These are phyloP conservation scores for Vigna hirtella DNA, from an alignment of 306 rosid species.

Conservation along the genomic window DNA sequence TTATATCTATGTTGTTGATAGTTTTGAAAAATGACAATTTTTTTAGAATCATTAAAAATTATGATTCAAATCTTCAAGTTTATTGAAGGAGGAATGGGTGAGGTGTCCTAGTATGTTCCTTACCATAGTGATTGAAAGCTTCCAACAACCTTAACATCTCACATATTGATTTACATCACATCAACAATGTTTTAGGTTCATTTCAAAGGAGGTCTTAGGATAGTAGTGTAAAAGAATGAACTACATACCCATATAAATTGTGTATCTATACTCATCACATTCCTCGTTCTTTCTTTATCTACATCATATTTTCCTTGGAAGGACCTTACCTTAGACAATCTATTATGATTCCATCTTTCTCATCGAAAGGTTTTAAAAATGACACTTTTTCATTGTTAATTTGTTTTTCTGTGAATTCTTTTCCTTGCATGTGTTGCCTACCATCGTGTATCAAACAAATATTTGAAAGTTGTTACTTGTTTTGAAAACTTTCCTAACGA, in stretches of 20 bases:
- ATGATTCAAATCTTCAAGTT: background rate
- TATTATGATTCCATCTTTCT: background rate
- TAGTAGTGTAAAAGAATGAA: background rate
- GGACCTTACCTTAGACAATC: background rate
- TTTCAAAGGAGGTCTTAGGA: background rate
- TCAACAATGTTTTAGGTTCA: background rate
- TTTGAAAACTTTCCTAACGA: background rate
- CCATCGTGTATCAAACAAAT: background rate
- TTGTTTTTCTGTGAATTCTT: background rate
- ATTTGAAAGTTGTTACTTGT: background rate
- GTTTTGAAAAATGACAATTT: no score
- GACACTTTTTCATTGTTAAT: background rate
- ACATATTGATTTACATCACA: background rate
- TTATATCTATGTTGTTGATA: background rate
- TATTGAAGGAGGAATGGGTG: background rate
- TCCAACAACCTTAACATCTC: background rate
- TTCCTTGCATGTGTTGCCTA: conserved; percentile 9
- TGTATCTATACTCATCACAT: background rate
- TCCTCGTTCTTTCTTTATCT: background rate
- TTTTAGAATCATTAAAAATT: background rate
- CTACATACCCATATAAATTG: background rate
- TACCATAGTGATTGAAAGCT: background rate
- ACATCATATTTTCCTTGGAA: background rate
- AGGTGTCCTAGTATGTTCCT: background rate
- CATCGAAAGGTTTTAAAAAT: background rate